Evolutionary conservation across 2,329 filamentous ascomycete species (phyloP), one percentile per base, ranked within the genome.

Genomic region (Simplicillium aogashimaense): DNA sequence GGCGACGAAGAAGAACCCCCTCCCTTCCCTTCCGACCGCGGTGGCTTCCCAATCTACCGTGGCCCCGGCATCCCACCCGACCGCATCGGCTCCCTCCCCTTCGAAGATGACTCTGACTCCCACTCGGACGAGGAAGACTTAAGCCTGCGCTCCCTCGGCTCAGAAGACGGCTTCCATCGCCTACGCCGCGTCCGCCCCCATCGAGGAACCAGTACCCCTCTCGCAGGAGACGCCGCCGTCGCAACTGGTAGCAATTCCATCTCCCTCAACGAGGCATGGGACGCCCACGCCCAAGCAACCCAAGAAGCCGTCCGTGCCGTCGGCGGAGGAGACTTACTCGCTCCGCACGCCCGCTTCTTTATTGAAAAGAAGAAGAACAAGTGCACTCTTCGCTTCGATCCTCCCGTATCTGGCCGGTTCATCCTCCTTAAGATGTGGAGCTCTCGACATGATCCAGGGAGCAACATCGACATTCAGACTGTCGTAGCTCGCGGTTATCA

Each of bases 341-440:
- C 30, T 32, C 30, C 36, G 35, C 63, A 86, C 4, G 86, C 87
- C 3, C 76, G 78, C 20, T 95, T 97, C 62, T 83, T 81, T 54
- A 94, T 95, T 41, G 81, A 84, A 53, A 77, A 80, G 57, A 76
- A 83, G 51, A 89, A 87, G 65, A 86, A 78, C 64, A 87, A 83
- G 60, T 90, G 92, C 50, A 88, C 82, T 12, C 83, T 97, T 51
- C 81, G 78, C 43, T 95, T 97, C 50, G 78, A 89, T 50, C 84
- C 86, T 42, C 82, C 84, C 0, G 75, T 92, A 44, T 86, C 85
- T 10, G 86, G 85, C 5, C 76, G 86, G 42, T 94, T 84, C 57
- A 83, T 97, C 39, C 63, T 95, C 33, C 68, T 97, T 47, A 95
- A 95, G 67, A 77, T 95, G 58, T 95, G 87, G 85, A 88, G 81